Base-by-base conservation (phyloP, 2,329 filamentous ascomycete species). In the Xylariaceae sp. region DNA sequence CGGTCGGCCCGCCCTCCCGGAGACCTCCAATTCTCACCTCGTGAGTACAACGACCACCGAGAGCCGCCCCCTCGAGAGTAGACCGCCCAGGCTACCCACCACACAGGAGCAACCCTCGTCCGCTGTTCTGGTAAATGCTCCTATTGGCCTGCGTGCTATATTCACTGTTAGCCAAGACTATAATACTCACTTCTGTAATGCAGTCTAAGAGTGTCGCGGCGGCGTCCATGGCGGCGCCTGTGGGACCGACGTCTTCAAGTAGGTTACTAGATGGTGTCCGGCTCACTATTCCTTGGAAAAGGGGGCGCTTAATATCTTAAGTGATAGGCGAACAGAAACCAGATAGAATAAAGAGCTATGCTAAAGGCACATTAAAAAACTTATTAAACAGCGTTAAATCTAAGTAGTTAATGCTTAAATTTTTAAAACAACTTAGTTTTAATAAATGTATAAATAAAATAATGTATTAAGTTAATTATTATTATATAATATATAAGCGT, bases 321-420 rank as follows among this genome's bases (percentile, higher is more conserved):
- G 60, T 14, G 49, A 56, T 45, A 22, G 22, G 39, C 17, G 30
- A 35, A n/a, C 48, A 55, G 38, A 50, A 61, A 53, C 48, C 59
- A 47, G 44, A 45, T 36, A 57, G 63, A 58, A 58, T 65, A 39
- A 59, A 65, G 45, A 72, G 75, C 52, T 73, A 78, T 58, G 81
- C 81, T 1, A 80, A 82, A 61, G 78, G 78, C 1, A 82, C 75
- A 47, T 66, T 84, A 18, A 70, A 78, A 47, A 73, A 79, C 39
- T 61, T 84, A 15, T 64, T 84, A 11, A 76, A 69, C n/a, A n/a
- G n/a, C 54, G 62, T 63, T 6, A 62, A 64, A 3, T 65, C 33
- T 39, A n/a, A 14, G 15, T 17, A 50, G 35, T 17, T 35, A 40
- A 53, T 45, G 11, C 44, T 42, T 4, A 57, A 54, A 38, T 33